Base-by-base conservation (phyloP, 768 basidiomycete genomes). In the Porphyrellus cyaneotinctus region DNA sequence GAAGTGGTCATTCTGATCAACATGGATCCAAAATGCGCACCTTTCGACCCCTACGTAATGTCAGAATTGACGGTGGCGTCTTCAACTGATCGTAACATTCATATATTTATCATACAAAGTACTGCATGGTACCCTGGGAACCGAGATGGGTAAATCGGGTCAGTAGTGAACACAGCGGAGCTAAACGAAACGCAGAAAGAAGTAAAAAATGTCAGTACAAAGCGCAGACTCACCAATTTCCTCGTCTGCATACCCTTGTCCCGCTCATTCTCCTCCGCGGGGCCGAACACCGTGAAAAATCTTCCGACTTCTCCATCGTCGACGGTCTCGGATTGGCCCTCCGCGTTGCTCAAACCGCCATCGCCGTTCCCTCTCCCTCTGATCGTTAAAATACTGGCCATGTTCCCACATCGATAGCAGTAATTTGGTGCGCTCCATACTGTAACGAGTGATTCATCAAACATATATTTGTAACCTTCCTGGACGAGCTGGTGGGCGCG, bases 391-490 rank as follows among this genome's bases (percentile, higher is more conserved):
- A 98, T 91, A 30, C 87, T 87, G 0, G 95, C 95, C 72, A 91
- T 77, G 58, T 98, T 98, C 15, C 95, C 92, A 64, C 91, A 91
- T 28, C 85, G 72, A 58, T 84, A 85, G 66, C 85, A 94, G 65
- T 92, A 92, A 64, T 92, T 95, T 28, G 91, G 90, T 45, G 92
- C 92, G 6, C 84, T 86, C 92, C 92, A 95, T 11, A 95, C 92
- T 0, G 92, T 95, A 13, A 94, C 92, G 18, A 95, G 88, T 57
- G 85, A 79, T 56, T 87, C 82, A 65, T 97, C 90, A 61, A 97
- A 97, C 95, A 97, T 95, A 67, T 94, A 87, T 73, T 97, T 98
- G 74, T 82, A 94, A 2, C 93, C 92, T 69, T 95, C 92, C 69
- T 95, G 92, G 1, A 97, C 95, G 18, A 98, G 84, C 65, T 98